Conservation (phyloP, 495 filamentous ascomycete species). For the Usnea hakonensis region DNA sequence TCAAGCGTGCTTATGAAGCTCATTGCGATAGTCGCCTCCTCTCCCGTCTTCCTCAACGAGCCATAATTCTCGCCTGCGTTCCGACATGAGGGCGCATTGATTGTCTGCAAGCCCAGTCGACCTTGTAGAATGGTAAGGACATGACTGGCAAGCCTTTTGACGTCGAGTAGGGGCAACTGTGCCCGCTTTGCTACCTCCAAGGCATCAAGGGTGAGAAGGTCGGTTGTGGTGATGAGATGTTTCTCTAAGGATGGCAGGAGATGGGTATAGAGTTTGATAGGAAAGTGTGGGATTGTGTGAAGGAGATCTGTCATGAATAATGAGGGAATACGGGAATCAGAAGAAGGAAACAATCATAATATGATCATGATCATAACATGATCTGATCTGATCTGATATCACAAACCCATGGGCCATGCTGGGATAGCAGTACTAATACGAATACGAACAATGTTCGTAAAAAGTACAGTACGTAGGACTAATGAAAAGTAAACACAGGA, state of each 20-base stretch:
- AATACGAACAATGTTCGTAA: not conserved
- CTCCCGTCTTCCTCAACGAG: slow-evolving; percentile 15
- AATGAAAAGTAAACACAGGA: no score
- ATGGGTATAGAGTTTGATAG: slow-evolving; percentile 56
- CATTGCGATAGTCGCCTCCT: slow-evolving; percentile 33
- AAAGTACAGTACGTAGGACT: no score
- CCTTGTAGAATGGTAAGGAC: slow-evolving; percentile 59
- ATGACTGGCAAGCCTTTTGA: slow-evolving; percentile 59
- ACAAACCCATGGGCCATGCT: no score
- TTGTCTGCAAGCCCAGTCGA: slow-evolving; percentile 45
- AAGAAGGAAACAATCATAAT: no score
- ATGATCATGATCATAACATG: no score
- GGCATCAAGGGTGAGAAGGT: slow-evolving; percentile 78
- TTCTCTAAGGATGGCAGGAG: slow-evolving; percentile 76
- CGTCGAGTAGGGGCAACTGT: slow-evolving; percentile 68
- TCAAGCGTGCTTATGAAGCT: slow-evolving; percentile 74
- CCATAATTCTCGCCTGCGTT: slow-evolving; percentile 25
- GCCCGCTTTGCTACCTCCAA: slow-evolving; percentile 81
- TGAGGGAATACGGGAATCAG: no score
- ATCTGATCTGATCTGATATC: no score
- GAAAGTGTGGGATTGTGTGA: slow-evolving; percentile 72
- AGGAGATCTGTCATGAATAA: slow-evolving; percentile 89
- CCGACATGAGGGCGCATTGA: slow-evolving; percentile 2
- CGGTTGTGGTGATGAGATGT: slow-evolving; percentile 63
- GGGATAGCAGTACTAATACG: not conserved